Base-by-base conservation (phyloP, 441 rosid species). In the Pelargonium fulgidum region DNA sequence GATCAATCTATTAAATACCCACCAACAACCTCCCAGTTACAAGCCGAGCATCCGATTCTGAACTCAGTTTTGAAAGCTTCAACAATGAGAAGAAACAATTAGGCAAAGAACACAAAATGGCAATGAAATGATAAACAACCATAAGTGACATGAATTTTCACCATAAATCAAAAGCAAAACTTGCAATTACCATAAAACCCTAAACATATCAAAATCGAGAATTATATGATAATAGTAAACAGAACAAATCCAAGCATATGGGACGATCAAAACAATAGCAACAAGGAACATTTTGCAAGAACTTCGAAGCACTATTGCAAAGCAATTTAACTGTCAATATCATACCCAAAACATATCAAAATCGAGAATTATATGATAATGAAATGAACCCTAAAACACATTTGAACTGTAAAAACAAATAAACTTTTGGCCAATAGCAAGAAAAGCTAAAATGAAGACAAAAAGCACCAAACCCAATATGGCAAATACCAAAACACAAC, bases 21-120 rank as follows among this genome's bases (percentile, higher is more conserved):
- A 11, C n/a, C 54, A 11, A 68, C 58, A 62, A 8, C 54, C 47
- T 73, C 50, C 67, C 73, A 67, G 52, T 10, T 39, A 68, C 62
- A 68, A 62, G 67, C 20, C 22, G 67, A 66, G 71, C 70, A 66
- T 78, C 58, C 54, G 73, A 72, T 72, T 33, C 67, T 63, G 33
- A 58, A 65, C 39, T 70, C 68, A 50, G 14, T 20, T 45, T 14
- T 45, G 47, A 0, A 78, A 68, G 58, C 70, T 52, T 41, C 68
- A 5, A 54, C 42, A 17, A 1, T 12, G 14, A 67, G 13, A 24
- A 5, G 22, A 67, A 52, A 67, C 16, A 20, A 45, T 19, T 20
- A 48, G 20, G n/a, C 58, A 50, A 8, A 8, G 10, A 24, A 13
- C 68, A 20, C 12, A 7, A 67, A 52, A 10, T 12, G 11, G 39